Conservation (phyloP, 306 rosid genomes). For the Trifolium repens region DNA sequence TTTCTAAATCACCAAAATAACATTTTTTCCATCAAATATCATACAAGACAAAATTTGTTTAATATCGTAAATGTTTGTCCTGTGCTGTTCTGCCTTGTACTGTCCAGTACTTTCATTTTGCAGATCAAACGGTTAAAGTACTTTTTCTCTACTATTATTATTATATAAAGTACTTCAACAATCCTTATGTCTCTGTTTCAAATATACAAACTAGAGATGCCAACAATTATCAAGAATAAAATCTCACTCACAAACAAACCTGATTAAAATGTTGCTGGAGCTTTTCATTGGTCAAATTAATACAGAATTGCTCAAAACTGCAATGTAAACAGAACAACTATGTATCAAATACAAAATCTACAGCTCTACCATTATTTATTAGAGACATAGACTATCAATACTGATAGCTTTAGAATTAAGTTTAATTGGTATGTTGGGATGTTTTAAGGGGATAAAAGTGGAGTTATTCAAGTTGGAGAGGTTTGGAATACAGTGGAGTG, state of each 20-base stretch:
- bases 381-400: conserved; percentile 26
- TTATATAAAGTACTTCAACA: conserved; percentile 2
- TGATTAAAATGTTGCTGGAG: conserved; percentile 99
- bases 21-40: no score
- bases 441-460: conserved; percentile 13
- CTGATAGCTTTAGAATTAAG: conserved; percentile 18
- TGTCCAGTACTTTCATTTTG: no score
- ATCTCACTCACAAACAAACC: conserved; percentile 57
- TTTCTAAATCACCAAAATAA: no score
- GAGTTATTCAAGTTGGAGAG: background rate
- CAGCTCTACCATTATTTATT: conserved; percentile 6
- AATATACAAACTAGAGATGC: conserved; percentile 36
- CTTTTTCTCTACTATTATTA: background rate
- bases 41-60: no score
- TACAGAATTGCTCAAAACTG: conserved; percentile 99
- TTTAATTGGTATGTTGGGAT: conserved; percentile 18
- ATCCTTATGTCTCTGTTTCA: background rate
- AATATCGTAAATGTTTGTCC: no score
- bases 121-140: no score
- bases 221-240: conserved; percentile 34
- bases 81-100: no score
- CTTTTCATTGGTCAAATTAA: conserved; percentile 97
- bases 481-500: conserved; percentile 18
- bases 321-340: conserved; percentile 37
- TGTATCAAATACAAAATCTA: conserved; percentile 30